phyloP scores from a whole-genome alignment of 2,329 filamentous ascomycete genomes.

The Coniochaeta sp. region DNA sequence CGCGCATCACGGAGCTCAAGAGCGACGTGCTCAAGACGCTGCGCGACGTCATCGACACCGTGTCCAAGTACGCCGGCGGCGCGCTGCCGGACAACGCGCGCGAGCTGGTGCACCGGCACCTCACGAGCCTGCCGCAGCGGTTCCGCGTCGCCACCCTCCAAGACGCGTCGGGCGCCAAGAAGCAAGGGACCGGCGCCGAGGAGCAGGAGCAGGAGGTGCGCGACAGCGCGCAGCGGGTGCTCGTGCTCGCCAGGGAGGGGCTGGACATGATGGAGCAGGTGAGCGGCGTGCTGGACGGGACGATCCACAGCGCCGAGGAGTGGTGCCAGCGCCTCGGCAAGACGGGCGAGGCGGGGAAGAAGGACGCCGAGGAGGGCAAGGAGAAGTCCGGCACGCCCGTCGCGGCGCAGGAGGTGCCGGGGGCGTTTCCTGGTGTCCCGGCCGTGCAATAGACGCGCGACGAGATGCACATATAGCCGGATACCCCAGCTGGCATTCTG shows the following conservation, averaged over 20 bases:
- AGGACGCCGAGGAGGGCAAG: neutral
- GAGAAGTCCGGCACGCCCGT: neutral
- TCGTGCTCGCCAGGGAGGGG: slow-evolving; percentile 83
- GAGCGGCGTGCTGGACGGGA: slow-evolving; percentile 78
- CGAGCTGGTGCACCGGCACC: slow-evolving; percentile 72
- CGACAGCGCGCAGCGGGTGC: slow-evolving; percentile 65
- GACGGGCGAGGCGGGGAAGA: slow-evolving; percentile 15
- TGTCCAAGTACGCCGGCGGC: slow-evolving; percentile 86
- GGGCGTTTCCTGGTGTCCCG: neutral
- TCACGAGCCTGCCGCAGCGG: slow-evolving; percentile 76
- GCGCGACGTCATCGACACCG: slow-evolving; percentile 73
- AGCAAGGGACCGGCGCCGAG: slow-evolving; percentile 27
- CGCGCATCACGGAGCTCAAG: slow-evolving; percentile 60
- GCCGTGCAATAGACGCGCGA: neutral
- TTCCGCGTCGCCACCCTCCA: slow-evolving; percentile 62
- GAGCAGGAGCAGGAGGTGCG: slow-evolving; percentile 30
- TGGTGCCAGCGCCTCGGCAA: slow-evolving; percentile 78
- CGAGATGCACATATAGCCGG: no score
- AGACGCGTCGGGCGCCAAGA: slow-evolving; percentile 17
- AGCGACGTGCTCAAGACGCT: slow-evolving; percentile 70
- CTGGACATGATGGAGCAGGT: slow-evolving; percentile 94
- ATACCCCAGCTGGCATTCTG: no score
- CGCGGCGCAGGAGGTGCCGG: neutral
- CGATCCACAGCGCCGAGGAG: slow-evolving; percentile 80
- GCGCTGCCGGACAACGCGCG: slow-evolving; percentile 85